These are phyloP conservation scores for Stachybotrys chartarum DNA, from an alignment of 2,329 filamentous ascomycete genomes.

Conservation along the genomic window DNA sequence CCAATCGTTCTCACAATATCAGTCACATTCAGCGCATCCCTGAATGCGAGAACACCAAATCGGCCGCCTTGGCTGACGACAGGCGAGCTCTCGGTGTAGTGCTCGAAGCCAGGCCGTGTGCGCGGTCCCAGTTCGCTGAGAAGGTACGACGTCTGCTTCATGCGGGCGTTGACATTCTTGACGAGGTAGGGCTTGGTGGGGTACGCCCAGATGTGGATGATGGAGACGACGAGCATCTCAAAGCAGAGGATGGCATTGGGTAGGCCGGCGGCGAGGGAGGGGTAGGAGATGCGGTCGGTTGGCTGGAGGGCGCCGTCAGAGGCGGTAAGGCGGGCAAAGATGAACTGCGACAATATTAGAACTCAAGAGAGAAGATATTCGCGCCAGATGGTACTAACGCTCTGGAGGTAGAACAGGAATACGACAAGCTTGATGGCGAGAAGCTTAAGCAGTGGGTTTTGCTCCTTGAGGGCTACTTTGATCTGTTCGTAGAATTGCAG, in stretches of 20 bases:
- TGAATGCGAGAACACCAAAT: not conserved
- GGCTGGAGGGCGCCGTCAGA: slow-evolving; percentile 34
- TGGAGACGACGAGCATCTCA: slow-evolving; percentile 76
- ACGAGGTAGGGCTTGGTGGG: slow-evolving; percentile 61
- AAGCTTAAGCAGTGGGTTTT: slow-evolving; percentile 73
- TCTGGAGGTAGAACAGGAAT: slow-evolving; percentile 88
- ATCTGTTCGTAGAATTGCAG: slow-evolving; percentile 83
- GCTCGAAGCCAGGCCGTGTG: not conserved
- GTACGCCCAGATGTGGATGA: slow-evolving; percentile 79
- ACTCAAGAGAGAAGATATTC: not conserved
- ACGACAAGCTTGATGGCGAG: slow-evolving; percentile 85
- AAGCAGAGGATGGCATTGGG: slow-evolving; percentile 71
- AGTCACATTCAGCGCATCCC: not conserved
- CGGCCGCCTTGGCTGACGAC: not conserved
- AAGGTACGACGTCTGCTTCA: not conserved
- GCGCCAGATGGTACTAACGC: slow-evolving; percentile 29
- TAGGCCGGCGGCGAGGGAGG: slow-evolving; percentile 75
- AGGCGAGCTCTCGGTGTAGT: not conserved
- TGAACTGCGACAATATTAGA: not conserved
- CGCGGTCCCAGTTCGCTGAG: not conserved
- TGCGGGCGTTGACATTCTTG: not conserved
- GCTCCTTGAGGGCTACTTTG: slow-evolving; percentile 56
- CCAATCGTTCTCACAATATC: not conserved
- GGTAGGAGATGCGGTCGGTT: slow-evolving; percentile 55
- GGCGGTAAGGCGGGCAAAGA: not conserved